These are phyloP conservation scores for Barnettozyma siamensis DNA, from an alignment of 805 yeast species.

Conservation along the genomic window DNA sequence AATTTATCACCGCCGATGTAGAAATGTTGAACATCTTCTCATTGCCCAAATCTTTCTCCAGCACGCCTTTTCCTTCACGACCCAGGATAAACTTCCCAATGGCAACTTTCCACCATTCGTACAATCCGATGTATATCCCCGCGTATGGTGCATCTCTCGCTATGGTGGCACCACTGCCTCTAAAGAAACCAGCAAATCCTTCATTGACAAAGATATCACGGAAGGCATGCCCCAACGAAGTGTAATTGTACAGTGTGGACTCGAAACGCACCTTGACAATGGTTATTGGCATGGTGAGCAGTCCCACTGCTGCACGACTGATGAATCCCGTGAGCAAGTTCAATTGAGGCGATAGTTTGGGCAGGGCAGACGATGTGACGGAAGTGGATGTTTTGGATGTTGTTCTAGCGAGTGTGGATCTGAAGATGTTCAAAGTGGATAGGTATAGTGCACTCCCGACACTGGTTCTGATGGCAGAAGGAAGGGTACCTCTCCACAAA, in stretches of 20 bases:
- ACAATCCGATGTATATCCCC: slow-evolving; percentile 81
- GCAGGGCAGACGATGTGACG: slow-evolving; percentile 41
- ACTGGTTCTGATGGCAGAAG: slow-evolving; percentile 86
- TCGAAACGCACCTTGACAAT: slow-evolving; percentile 86
- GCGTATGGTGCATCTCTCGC: slow-evolving; percentile 95
- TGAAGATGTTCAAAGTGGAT: slow-evolving; percentile 57
- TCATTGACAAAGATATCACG: slow-evolving; percentile 46
- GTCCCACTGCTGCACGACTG: slow-evolving; percentile 78
- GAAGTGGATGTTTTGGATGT: slow-evolving; percentile 10
- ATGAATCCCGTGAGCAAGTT: slow-evolving; percentile 74
- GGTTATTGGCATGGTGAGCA: slow-evolving; percentile 91
- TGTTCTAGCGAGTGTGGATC: slow-evolving; percentile 42
- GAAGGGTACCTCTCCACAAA: slow-evolving; percentile 91
- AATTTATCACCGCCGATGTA: slow-evolving; percentile 55
- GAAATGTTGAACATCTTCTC: slow-evolving; percentile 22
- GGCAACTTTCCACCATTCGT: slow-evolving; percentile 64
- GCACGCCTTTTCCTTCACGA: too few relatives aligned
- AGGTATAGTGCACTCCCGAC: slow-evolving; percentile 86
- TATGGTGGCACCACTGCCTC: slow-evolving; percentile 83
- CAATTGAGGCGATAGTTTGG: slow-evolving; percentile 62
- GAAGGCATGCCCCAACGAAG: slow-evolving; percentile 56
- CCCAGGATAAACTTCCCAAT: slow-evolving; percentile 34
- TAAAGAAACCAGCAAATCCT: slow-evolving; percentile 67
- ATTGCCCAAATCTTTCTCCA: not conserved
- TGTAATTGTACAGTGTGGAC: slow-evolving; percentile 68